Evolutionary conservation across 495 filamentous ascomycete species (phyloP).

Genomic region (Recurvomyces mirabilis): DNA sequence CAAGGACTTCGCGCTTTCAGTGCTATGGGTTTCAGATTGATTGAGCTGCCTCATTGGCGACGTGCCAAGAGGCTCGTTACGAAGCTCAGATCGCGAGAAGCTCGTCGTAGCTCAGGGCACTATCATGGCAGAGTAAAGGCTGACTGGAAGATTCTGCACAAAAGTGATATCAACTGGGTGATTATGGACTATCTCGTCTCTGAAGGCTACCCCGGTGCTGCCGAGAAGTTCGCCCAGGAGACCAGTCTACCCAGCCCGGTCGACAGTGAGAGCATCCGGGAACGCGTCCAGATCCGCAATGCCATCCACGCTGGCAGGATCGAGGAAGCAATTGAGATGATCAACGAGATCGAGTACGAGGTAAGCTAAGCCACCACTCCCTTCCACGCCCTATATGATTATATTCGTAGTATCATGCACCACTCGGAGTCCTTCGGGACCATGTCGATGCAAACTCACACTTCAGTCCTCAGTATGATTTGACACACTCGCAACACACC

Average conservation of each 20-base stretch:
- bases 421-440: constrained; percentile 72
- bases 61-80: background rate
- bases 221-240: constrained; percentile 85
- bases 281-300: constrained; percentile 66
- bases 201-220: constrained; percentile 88
- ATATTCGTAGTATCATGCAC: constrained; percentile 91
- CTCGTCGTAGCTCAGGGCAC: too few species aligned
- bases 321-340: constrained; percentile 66
- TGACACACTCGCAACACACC: constrained; percentile 19
- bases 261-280: constrained; percentile 59
- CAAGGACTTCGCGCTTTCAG: too few species aligned
- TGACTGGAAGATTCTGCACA: constrained; percentile 24
- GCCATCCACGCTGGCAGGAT: constrained; percentile 77
- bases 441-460: constrained; percentile 75
- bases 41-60: constrained; percentile 5
- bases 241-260: constrained; percentile 71
- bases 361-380: constrained; percentile 43
- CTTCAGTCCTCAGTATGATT: constrained; percentile 96
- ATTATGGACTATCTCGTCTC: constrained; percentile 97
- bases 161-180: constrained; percentile 84
- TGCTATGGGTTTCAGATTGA: constrained; percentile 2
- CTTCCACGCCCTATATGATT: constrained; percentile 57
- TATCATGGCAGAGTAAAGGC: constrained; percentile 14
- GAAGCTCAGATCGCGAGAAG: too few species aligned
- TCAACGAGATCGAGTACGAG: constrained; percentile 85